Evolutionary conservation across 257 asterid species (phyloP), one percentile per base, ranked within the genome.

Genomic region (Salvia miltiorrhiza): DNA sequence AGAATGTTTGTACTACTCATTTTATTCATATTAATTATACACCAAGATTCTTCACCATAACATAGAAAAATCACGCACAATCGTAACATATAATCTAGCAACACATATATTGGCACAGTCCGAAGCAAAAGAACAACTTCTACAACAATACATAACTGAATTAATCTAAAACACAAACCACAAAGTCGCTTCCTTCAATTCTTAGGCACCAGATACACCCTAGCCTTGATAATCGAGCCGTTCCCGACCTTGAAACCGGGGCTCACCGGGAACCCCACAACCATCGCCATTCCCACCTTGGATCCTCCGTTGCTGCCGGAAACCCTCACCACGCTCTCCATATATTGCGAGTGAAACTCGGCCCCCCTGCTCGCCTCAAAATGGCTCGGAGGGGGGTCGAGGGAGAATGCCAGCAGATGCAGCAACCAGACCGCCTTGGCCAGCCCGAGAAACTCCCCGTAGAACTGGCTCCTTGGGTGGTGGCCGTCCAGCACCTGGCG

Each of bases 401-500:
- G 67, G 0, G 99, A 83, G 70, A 94, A 91, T 0, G 96, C 95
- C 63, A 94, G 87, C 87, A 94, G 80, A 85, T 94, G 99, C 72
- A 94, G 85, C 82, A 94, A 70, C 99, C 97, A 94, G 13, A 94
- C 84, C 0, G 96, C 90, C 88, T 94, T 94, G 0, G 97, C 96
- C 77, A 90, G 65, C 41, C 86, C 85, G 56, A 90, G 44, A 37
- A 90, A 93, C 84, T 88, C 95, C 11, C 87, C 90, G 13, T 93
- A 93, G 69, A 93, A 93, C 78, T 78, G 95, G 48, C 88, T 93
- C 79, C 96, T 84, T 4, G 99, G 99, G 30, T 93, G 99, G 75
- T 77, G 89, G 7, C 96, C 88, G 3, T 85, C 90, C 32, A 93
- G 77, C 59, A 93, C 90, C 67, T 82, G 96, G 49, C 92, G 83